Evolutionary conservation across 2,329 filamentous ascomycete species (phyloP).

Genomic region (Fusarium chlamydosporum): DNA sequence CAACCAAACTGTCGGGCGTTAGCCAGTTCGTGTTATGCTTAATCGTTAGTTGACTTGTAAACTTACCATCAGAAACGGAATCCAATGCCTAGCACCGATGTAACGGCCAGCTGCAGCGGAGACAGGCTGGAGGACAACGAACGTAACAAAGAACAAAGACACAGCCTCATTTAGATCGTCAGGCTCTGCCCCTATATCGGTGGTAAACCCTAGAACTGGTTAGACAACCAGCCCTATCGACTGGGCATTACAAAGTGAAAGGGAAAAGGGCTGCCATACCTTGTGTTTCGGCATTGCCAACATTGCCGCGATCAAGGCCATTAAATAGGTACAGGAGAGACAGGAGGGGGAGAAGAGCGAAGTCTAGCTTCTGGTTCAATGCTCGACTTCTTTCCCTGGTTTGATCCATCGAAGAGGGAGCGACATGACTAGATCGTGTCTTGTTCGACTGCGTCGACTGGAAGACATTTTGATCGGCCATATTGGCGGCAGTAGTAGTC

Average conservation of each 20-base stretch:
- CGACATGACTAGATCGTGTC: constrained; percentile 13
- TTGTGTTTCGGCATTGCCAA: constrained; percentile 59
- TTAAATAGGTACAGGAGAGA: constrained; percentile 60
- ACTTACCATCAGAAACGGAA: constrained; percentile 49
- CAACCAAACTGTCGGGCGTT: constrained; percentile 45
- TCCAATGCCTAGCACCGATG: constrained; percentile 49
- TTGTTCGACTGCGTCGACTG: constrained; percentile 23
- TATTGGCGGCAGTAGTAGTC: constrained; percentile 1
- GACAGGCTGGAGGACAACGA: constrained; percentile 48
- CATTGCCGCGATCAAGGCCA: constrained; percentile 58
- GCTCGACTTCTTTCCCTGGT: constrained; percentile 27
- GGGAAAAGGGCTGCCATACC: constrained; percentile 38
- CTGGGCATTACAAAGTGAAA: background rate
- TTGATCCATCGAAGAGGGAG: constrained; percentile 18
- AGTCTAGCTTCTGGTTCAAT: constrained; percentile 56
- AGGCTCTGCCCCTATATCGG: constrained; percentile 47
- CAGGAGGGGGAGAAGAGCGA: constrained; percentile 56
- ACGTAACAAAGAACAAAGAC: constrained; percentile 50
- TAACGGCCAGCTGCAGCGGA: constrained; percentile 49
- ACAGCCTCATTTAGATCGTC: constrained; percentile 50
- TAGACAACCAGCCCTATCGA: background rate
- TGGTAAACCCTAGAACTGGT: constrained; percentile 44
- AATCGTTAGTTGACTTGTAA: background rate
- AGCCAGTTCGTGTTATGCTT: constrained; percentile 10
- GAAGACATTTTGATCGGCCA: constrained; percentile 21